Base-by-base conservation (phyloP, 106 monocot genomes). In the Posidonia australis region DNA sequence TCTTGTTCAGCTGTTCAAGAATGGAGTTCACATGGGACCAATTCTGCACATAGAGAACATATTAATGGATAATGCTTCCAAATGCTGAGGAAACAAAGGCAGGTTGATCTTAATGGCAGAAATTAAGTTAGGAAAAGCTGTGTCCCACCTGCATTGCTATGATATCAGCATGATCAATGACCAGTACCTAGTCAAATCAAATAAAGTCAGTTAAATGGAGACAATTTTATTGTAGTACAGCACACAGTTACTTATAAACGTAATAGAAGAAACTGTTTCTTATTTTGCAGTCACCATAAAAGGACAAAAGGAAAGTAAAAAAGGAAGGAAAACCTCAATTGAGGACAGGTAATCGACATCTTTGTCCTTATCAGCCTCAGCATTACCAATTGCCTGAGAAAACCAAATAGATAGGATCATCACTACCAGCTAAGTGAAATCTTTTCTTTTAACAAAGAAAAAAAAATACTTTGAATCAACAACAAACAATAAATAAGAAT, bases 311-410 rank as follows among this genome's bases (percentile, higher is more conserved):
- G 20, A 14, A 53, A 78, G 1, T 0, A 41, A 32, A 9, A 11
- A 31, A 14, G 1, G 12, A 63, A 11, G 30, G 18, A 4, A n/a
- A 25, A 96, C 96, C 85, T 99, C 98, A 67, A 99, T 99, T 29
- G 98, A 99, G 0, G 98, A 99, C 49, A 99, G 67, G 76, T 88
- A 99, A 71, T 99, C 98, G 51, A 99, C 81, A 79, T 99, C 87
- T 68, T 88, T 98, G 54, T 78, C 91, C 67, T 92, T 91, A 1
- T 83, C 87, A 26, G 60, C 65, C 63, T 91, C 91, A 11, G 73
- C 87, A 43, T 43, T 68, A 55, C 68, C 68, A 77, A 99, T 91
- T 83, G 88, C 92, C 91, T 96, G 72, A 65, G 14, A 72, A 65
- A 22, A 23, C 56, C 28, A 51, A 51, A 53, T 23, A 53, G 14